Evolutionary conservation across 1,284 basidiomycete genomes (phyloP).

Genomic region (Ganoderma sp.): DNA sequence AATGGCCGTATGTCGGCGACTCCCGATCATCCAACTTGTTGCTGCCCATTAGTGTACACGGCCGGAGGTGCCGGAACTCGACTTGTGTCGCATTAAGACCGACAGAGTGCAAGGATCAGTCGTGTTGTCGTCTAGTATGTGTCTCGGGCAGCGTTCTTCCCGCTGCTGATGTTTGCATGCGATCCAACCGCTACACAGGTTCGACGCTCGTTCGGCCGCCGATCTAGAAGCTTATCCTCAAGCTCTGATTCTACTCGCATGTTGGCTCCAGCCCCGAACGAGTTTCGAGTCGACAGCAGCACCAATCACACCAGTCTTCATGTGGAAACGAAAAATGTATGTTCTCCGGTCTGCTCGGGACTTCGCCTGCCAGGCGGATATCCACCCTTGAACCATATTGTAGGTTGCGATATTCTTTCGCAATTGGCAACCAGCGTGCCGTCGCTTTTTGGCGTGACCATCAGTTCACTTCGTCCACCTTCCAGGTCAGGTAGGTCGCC

Average conservation of each 20-base stretch:
- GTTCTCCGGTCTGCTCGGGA: neutral
- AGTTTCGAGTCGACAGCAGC: slow-evolving; percentile 2
- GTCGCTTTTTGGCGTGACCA: neutral
- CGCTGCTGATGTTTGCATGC: neutral
- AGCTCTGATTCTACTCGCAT: neutral
- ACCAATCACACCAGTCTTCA: slow-evolving; percentile 3
- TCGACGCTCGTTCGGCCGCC: neutral
- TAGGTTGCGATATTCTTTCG: neutral
- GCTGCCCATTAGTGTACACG: no score
- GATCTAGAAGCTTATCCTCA: neutral
- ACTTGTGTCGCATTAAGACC: neutral
- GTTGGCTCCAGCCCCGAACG: neutral
- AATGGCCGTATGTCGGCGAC: neutral
- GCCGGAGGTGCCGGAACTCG: no score
- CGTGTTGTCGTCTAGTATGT: neutral
- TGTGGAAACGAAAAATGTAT: neutral
- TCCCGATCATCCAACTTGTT: no score
- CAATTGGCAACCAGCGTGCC: neutral
- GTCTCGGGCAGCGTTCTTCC: neutral
- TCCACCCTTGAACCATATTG: neutral
- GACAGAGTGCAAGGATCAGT: neutral
- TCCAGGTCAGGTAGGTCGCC: neutral
- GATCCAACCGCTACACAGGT: neutral
- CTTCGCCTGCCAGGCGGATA: neutral
- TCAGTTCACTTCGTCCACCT: neutral